A percentile compares a stretch with the other conserved stretches of the same genome.
phyloP scores from a whole-genome alignment of 331 rosid species.

The Phaseolus coccineus region DNA sequence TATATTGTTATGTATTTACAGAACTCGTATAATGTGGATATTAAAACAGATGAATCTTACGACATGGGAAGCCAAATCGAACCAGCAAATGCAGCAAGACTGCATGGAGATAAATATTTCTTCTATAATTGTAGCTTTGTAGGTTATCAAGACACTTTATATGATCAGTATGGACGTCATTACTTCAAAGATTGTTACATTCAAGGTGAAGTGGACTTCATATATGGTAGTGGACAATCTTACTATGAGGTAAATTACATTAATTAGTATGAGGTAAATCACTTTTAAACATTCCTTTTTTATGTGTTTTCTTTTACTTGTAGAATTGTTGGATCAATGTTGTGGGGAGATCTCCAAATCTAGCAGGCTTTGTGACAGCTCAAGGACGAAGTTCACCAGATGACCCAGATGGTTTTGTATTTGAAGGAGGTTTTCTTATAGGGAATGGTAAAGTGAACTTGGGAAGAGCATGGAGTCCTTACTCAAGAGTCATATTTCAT shows the following conservation, averaged over 20 bases:
- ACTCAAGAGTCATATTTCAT: conserved; percentile 56
- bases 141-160: not conserved
- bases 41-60: too few species aligned
- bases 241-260: not conserved
- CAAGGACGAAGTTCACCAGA: not conserved
- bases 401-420: not conserved
- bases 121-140: not conserved
- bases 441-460: conserved; percentile 1
- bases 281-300: not conserved
- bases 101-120: not conserved
- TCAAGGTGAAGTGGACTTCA: not conserved
- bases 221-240: not conserved
- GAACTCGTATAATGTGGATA: not conserved
- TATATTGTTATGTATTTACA: not conserved
- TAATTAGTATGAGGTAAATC: not conserved
- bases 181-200: not conserved
- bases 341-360: rapidly evolving
- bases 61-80: too few species aligned
- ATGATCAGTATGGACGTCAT: not conserved
- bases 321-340: not conserved
- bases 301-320: not conserved
- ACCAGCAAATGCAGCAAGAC: not conserved
- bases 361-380: not conserved
- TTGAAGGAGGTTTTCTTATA: not conserved
- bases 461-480: not conserved